Percentiles rank a stretch among this genome's conserved stretches.
Conservation (phyloP, 2,329 filamentous ascomycete genomes). For the Colletotrichum endophyticum region DNA sequence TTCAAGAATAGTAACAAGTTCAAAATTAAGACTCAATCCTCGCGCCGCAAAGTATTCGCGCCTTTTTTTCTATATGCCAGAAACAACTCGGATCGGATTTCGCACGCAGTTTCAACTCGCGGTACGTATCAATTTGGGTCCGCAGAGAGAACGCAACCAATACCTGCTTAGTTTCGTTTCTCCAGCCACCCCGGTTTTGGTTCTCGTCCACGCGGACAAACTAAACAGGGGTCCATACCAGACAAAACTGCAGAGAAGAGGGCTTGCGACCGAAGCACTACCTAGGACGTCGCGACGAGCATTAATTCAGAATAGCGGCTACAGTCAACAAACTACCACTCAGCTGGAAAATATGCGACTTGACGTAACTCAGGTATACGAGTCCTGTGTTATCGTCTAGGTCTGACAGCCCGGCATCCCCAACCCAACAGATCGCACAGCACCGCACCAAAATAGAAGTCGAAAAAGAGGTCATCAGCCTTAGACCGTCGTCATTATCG, state of each 20-base stretch:
- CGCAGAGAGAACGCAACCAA: background rate
- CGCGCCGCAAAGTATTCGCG: background rate
- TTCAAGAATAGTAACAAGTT: background rate
- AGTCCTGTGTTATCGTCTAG: background rate
- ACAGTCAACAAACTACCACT: background rate
- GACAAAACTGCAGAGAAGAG: background rate
- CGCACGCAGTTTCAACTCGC: background rate
- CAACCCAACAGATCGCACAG: background rate
- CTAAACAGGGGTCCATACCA: background rate
- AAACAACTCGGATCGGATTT: background rate
- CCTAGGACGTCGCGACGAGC: background rate
- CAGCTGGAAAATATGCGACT: background rate
- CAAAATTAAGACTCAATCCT: background rate
- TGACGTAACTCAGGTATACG: background rate
- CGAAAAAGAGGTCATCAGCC: background rate
- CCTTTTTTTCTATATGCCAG: background rate
- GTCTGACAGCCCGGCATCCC: background rate
- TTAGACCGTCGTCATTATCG: background rate
- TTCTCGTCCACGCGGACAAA: background rate
- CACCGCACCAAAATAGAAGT: background rate
- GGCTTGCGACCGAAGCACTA: background rate
- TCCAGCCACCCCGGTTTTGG: background rate
- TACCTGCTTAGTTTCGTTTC: slow-evolving; percentile 3
- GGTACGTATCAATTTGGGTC: background rate
- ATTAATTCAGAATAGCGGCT: background rate